Conservation (phyloP, 2,329 filamentous ascomycete species). For the Endocalyx cinctus region DNA sequence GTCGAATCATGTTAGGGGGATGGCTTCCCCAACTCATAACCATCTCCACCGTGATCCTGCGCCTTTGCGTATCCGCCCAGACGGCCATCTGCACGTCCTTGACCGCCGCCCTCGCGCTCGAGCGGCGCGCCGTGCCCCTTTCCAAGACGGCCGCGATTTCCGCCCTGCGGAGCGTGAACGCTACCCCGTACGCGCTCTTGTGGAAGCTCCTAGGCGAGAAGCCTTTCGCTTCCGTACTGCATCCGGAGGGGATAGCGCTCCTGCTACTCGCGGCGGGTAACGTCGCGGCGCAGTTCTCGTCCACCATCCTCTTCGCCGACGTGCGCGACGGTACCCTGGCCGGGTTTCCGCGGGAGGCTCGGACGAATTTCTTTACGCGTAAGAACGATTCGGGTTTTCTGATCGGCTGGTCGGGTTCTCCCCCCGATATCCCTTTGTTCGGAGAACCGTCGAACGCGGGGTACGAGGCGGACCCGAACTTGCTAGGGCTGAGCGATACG, state of each 20-base stretch:
- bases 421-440: too few species aligned
- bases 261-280: neutral
- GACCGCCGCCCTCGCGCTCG: slow-evolving; percentile 1
- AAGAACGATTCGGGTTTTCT: too few species aligned
- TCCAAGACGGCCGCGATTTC: slow-evolving; percentile 1
- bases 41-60: neutral
- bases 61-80: neutral
- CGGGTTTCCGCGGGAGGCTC: neutral
- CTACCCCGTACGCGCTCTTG: neutral
- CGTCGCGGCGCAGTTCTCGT: slow-evolving; percentile 1
- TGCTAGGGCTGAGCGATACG: slow-evolving; percentile 5
- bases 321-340: neutral
- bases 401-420: too few species aligned
- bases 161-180: slow-evolving; percentile 2
- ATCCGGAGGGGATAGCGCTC: neutral
- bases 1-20: neutral
- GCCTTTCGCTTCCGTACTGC: neutral
- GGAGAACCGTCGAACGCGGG: slow-evolving; percentile 3
- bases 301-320: slow-evolving; percentile 1
- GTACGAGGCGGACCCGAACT: slow-evolving; percentile 1
- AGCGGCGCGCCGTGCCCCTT: slow-evolving; percentile 1
- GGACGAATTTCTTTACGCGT: too few species aligned
- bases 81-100: slow-evolving; percentile 1
- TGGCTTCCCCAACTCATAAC: neutral
- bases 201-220: neutral